Evolutionary conservation across 1,284 basidiomycete genomes (phyloP).

Genomic region (Tilletia indica): DNA sequence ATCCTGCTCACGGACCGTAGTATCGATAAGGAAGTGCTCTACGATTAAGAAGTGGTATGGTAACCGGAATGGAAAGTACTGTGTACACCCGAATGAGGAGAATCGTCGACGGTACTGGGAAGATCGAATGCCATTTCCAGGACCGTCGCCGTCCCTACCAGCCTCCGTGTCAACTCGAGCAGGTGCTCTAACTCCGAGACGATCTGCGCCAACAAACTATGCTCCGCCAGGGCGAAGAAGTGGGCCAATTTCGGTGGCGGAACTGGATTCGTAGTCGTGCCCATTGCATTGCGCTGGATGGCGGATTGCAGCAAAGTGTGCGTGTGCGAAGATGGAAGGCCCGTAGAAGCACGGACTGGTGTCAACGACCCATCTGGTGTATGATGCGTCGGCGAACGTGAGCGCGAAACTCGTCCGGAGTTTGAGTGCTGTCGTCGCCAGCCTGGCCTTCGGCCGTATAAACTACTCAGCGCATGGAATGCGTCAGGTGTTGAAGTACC

Average conservation of each 20-base stretch:
- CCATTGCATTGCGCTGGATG: too few relatives aligned
- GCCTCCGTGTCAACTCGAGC: constrained; percentile 34
- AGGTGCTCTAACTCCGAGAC: constrained; percentile 37
- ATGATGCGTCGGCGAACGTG: too few relatives aligned
- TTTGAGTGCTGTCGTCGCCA: not conserved
- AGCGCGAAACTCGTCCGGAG: not conserved
- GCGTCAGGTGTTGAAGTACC: constrained; percentile 25
- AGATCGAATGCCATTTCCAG: constrained; percentile 20
- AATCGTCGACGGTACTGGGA: not conserved
- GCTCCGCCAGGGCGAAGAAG: constrained; percentile 49
- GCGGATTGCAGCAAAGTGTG: not conserved
- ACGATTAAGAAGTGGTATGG: too few relatives aligned
- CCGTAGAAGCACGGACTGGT: not conserved
- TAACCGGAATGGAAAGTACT: too few relatives aligned
- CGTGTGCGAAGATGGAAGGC: not conserved
- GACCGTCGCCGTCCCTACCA: constrained; percentile 47
- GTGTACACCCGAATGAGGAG: too few relatives aligned
- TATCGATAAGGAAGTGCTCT: too few relatives aligned
- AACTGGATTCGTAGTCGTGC: not conserved
- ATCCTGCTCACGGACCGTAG: too few relatives aligned
- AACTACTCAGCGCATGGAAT: constrained; percentile 29
- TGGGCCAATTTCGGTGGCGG: constrained; percentile 22
- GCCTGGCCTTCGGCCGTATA: constrained; percentile 9
- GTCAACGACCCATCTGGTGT: too few relatives aligned
- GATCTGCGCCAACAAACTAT: constrained; percentile 42